Percentiles rank a stretch among this genome's conserved stretches.
Conservation (phyloP, 305 asterid genomes). For the Fraxinus paxiana region DNA sequence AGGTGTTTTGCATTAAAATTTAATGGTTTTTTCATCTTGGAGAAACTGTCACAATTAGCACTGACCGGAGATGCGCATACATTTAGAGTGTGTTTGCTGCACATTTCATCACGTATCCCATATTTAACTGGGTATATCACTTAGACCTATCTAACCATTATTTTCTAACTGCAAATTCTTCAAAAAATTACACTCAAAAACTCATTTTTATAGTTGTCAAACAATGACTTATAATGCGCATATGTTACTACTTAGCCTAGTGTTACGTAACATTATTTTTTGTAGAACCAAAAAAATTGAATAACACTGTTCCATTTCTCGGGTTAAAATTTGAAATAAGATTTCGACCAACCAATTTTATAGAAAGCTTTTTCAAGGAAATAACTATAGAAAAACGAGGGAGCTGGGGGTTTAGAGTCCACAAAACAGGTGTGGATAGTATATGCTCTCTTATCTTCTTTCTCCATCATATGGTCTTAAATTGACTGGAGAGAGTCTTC, state of each 20-base stretch:
- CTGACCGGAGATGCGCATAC: neutral
- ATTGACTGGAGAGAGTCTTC: conserved; percentile 1
- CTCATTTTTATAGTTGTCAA: too few species aligned
- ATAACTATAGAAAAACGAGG: neutral
- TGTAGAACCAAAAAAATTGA: neutral
- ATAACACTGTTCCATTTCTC: neutral
- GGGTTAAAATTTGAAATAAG: neutral
- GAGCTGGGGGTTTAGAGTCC: neutral
- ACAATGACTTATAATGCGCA: neutral
- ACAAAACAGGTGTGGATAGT: neutral
- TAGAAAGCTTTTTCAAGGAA: neutral
- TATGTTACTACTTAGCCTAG: neutral
- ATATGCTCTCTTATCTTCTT: conserved; percentile 29
- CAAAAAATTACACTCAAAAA: too few species aligned
- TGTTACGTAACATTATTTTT: too few species aligned
- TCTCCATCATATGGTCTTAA: conserved; percentile 27
- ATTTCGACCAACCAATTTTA: neutral
- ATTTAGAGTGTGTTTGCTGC: neutral
- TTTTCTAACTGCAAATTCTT: too few species aligned
- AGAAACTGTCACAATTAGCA: neutral
- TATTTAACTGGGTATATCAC: too few species aligned
- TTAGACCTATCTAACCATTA: too few species aligned
- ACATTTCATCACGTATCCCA: too few species aligned
- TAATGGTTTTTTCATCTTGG: neutral
- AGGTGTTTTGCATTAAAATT: too few species aligned